A percentile compares a stretch with the other conserved stretches of the same genome.
phyloP scores from a whole-genome alignment of 169 alveolate genomes.

The Cryptosporidium muris region DNA sequence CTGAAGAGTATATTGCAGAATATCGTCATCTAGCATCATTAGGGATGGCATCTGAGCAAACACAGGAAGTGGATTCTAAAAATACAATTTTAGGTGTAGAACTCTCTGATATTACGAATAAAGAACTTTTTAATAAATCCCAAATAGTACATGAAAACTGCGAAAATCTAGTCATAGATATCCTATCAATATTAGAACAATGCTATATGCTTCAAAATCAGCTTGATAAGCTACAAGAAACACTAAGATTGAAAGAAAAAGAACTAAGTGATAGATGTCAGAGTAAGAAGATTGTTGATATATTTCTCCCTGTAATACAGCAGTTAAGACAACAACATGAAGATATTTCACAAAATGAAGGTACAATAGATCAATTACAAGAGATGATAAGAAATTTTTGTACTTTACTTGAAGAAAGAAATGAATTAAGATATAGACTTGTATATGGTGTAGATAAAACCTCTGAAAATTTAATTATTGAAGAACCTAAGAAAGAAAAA shows the following conservation, averaged over 20 bases:
- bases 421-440: slow-evolving; percentile 59
- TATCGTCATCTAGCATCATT: slow-evolving; percentile 17
- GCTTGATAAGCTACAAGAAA: slow-evolving; percentile 9
- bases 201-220: not conserved
- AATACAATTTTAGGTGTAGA: too few relatives aligned
- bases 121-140: not conserved
- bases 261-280: not conserved
- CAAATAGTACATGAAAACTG: not conserved
- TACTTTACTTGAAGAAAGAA: slow-evolving; percentile 35
- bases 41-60: not conserved
- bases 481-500: not conserved
- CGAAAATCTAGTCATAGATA: slow-evolving; percentile 18
- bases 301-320: slow-evolving; percentile 19
- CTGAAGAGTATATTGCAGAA: slow-evolving; percentile 13
- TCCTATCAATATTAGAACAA: slow-evolving; percentile 23
- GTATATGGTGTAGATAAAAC: slow-evolving; percentile 21
- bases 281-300: slow-evolving; percentile 14
- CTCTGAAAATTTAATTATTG: not conserved
- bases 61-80: too few relatives aligned
- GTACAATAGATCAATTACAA: slow-evolving; percentile 19
- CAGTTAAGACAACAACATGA: slow-evolving; percentile 12
- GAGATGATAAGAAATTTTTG: slow-evolving; percentile 23
- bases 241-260: not conserved
- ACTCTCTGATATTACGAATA: too few relatives aligned
- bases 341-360: slow-evolving; percentile 8